A percentile compares a stretch with the other conserved stretches of the same genome.
Conservation (phyloP, 192 early-diverging fungal genomes). For the Backusella circina region DNA sequence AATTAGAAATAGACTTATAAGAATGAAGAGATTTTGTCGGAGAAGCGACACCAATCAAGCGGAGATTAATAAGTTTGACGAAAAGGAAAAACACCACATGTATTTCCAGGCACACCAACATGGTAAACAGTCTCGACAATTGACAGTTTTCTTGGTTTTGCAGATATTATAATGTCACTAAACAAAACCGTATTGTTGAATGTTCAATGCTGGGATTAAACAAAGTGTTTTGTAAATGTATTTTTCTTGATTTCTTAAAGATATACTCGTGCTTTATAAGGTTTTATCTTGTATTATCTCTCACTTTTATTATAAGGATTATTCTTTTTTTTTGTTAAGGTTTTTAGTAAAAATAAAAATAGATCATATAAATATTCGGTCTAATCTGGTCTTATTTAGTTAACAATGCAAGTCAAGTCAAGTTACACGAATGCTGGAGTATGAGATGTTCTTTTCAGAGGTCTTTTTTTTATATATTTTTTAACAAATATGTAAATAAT, state of each 20-base stretch:
- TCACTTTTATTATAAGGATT: background rate
- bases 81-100: slow-evolving; percentile 15
- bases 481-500: background rate
- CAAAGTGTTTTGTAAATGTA: background rate
- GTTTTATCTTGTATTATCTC: background rate
- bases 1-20: slow-evolving; percentile 10
- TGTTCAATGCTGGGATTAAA: background rate
- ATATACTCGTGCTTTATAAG: background rate
- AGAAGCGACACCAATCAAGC: background rate
- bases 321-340: background rate
- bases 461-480: background rate
- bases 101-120: slow-evolving; percentile 9
- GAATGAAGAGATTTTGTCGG: background rate
- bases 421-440: background rate
- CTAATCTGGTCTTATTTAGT: background rate
- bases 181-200: background rate
- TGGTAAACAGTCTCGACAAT: background rate
- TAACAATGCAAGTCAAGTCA: background rate
- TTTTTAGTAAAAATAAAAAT: background rate
- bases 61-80: background rate
- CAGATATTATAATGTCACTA: slow-evolving; percentile 1
- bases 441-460: background rate
- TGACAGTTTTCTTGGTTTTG: background rate
- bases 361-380: background rate
- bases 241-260: background rate